These are phyloP conservation scores for Garcileccinum viscosum DNA, from an alignment of 1,284 basidiomycete species.

Conservation along the genomic window DNA sequence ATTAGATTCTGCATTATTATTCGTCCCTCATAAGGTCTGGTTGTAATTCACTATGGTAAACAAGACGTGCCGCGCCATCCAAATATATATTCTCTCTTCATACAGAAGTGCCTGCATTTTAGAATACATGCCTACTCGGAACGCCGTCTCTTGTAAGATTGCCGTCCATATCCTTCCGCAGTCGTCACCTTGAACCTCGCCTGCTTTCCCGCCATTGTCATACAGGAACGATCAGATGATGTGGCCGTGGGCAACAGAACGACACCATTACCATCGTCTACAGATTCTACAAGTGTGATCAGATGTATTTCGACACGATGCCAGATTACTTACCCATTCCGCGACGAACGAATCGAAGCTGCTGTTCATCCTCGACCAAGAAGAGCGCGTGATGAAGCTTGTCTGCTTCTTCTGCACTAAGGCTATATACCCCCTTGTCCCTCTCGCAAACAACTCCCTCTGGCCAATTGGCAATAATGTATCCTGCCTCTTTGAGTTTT, in stretches of 20 bases:
- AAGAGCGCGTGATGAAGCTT: slow-evolving; percentile 8
- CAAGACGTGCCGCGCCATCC: no score
- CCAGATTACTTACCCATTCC: neutral
- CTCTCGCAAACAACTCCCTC: neutral
- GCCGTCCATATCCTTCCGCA: neutral
- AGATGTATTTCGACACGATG: neutral
- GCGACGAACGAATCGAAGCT: neutral
- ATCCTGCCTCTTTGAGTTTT: neutral
- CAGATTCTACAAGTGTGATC: neutral
- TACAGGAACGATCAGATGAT: neutral
- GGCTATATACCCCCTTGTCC: neutral
- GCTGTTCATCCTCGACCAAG: neutral
- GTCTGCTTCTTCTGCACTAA: neutral
- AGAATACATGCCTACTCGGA: neutral
- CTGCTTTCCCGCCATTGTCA: neutral
- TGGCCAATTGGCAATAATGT: slow-evolving; percentile 14
- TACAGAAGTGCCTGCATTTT: neutral
- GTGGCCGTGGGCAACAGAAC: neutral
- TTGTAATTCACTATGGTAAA: no score
- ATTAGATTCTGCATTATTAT: no score
- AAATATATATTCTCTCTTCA: neutral
- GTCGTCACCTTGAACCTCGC: neutral
- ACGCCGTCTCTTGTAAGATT: neutral
- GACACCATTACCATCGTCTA: neutral
- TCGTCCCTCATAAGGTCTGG: no score